Conservation (phyloP, 2,329 filamentous ascomycete genomes). For the Exophiala sp. region DNA sequence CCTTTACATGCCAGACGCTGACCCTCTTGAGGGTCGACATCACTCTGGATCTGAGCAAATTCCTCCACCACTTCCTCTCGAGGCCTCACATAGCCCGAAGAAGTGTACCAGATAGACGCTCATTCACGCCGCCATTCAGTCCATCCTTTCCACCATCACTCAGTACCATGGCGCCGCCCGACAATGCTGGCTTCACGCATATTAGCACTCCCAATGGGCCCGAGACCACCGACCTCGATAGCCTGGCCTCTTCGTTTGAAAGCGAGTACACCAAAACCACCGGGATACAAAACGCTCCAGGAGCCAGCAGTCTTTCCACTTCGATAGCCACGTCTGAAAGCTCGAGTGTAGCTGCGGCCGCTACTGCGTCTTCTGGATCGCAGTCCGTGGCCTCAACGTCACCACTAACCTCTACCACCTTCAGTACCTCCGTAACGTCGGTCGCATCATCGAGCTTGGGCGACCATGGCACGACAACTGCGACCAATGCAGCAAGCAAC, state of each 20-base stretch:
- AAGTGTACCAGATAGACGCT: slow-evolving; percentile 8
- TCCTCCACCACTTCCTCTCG: slow-evolving; percentile 14
- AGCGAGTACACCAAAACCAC: slow-evolving; percentile 12
- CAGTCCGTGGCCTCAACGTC: neutral
- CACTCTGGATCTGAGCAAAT: slow-evolving; percentile 19
- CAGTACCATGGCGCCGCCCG: slow-evolving; percentile 11
- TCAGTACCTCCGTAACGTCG: slow-evolving; percentile 9
- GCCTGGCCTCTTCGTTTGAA: slow-evolving; percentile 9
- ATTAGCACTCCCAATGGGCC: neutral
- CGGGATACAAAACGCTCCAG: neutral
- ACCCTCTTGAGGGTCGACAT: slow-evolving; percentile 18
- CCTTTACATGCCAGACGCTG: slow-evolving; percentile 23
- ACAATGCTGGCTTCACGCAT: slow-evolving; percentile 14
- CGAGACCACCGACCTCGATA: slow-evolving; percentile 7
- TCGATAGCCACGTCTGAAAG: neutral
- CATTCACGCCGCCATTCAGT: slow-evolving; percentile 9
- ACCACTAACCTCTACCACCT: slow-evolving; percentile 15
- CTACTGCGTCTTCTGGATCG: neutral
- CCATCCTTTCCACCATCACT: slow-evolving; percentile 5
- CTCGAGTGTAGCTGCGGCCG: neutral
- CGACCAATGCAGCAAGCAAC: slow-evolving; percentile 19
- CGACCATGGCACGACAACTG: slow-evolving; percentile 6
- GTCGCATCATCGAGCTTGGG: neutral
- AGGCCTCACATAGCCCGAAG: slow-evolving; percentile 21
- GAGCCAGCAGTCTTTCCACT: neutral